phyloP scores from a whole-genome alignment of 148 eudicot species.

The Beta vulgaris region DNA sequence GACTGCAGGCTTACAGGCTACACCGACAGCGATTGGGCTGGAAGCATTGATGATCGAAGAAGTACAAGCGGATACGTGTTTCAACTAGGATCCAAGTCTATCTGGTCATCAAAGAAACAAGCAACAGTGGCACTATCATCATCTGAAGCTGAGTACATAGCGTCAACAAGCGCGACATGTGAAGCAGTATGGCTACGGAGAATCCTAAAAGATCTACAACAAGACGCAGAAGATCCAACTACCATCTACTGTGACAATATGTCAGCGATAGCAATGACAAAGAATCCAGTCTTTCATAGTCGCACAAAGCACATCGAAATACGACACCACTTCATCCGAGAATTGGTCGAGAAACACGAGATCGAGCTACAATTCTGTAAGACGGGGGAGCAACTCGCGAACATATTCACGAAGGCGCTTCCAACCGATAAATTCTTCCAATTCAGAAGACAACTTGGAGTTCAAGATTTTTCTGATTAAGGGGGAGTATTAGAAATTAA shows the following conservation, averaged over 20 bases:
- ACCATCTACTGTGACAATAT: not conserved
- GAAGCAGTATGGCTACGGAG: not conserved
- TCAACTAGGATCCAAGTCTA: not conserved
- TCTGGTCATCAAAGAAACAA: slow-evolving; percentile 1
- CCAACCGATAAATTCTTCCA: too few species aligned
- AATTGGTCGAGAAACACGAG: not conserved
- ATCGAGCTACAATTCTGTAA: not conserved
- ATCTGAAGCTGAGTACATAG: not conserved
- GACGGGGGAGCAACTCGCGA: slow-evolving; percentile 21
- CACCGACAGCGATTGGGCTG: not conserved
- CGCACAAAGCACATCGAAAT: not conserved
- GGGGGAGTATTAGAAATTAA: too few species aligned
- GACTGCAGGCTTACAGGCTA: not conserved
- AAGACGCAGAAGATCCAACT: not conserved
- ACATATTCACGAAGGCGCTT: slow-evolving; percentile 34
- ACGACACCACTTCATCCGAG: not conserved
- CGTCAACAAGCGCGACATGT: not conserved
- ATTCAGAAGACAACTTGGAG: too few species aligned
- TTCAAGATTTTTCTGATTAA: too few species aligned
- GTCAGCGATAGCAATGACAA: not conserved
- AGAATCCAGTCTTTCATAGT: not conserved
- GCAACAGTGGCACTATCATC: too few species aligned
- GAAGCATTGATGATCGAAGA: not conserved
- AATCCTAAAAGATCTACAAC: not conserved
- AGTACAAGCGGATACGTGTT: not conserved